phyloP scores from a whole-genome alignment of 257 asterid species.

The Nicotiana undulata region DNA sequence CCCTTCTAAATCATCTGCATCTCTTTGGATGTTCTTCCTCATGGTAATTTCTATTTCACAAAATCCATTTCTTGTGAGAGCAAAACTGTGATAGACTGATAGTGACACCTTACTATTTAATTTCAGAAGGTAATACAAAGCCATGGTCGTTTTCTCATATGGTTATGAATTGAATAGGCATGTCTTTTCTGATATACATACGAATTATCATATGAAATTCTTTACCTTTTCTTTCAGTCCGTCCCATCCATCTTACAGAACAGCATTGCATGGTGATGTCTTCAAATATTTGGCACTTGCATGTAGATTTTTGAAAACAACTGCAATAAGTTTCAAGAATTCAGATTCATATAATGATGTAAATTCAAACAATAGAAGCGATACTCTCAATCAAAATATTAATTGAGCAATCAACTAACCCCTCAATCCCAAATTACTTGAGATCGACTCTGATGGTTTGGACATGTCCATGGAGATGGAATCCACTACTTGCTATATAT shows the following conservation, averaged over 20 bases:
- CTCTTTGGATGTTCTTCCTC: conserved; percentile 24
- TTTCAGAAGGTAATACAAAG: neutral
- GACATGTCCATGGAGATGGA: neutral
- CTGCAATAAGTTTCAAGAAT: neutral
- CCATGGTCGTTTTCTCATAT: neutral
- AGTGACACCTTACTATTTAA: neutral
- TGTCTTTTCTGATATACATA: neutral
- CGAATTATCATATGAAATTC: neutral
- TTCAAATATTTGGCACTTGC: neutral
- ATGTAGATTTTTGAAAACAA: neutral
- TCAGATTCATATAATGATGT: neutral
- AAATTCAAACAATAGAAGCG: neutral
- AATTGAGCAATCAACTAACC: neutral
- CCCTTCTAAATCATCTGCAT: conserved; percentile 64
- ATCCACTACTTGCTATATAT: neutral
- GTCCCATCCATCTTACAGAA: neutral
- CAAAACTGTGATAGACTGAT: neutral
- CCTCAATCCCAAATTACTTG: neutral
- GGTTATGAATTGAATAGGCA: neutral
- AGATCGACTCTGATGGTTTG: neutral
- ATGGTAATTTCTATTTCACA: neutral
- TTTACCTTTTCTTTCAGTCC: neutral
- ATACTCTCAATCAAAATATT: neutral
- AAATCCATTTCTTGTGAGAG: neutral
- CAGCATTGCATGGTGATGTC: neutral